Conservation (phyloP, 208 protist genomes). For the Trypanosoma brucei region DNA sequence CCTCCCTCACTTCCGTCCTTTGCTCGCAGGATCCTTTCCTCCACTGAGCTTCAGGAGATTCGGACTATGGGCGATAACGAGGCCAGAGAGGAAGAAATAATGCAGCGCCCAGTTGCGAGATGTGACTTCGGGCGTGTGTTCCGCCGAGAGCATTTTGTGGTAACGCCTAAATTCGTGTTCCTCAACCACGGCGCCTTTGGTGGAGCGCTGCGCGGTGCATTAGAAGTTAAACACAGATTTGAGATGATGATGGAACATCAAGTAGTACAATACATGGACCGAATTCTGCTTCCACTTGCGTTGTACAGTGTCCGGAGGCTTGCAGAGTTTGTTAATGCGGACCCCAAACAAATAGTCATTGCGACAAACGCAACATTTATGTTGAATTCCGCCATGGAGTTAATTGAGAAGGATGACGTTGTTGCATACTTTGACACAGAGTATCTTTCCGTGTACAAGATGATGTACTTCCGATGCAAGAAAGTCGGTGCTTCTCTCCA, state of each 20-base stretch:
- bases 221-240: constrained; percentile 74
- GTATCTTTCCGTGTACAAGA: constrained; percentile 90
- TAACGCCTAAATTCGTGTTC: constrained; percentile 71
- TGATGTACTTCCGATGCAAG: constrained; percentile 78
- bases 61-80: constrained; percentile 16
- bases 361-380: constrained; percentile 88
- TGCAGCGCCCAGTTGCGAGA: neutral
- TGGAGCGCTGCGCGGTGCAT: constrained; percentile 50
- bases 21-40: constrained; percentile 39
- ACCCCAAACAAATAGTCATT: constrained; percentile 77
- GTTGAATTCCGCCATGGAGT: constrained; percentile 80
- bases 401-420: constrained; percentile 65
- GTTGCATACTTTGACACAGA: constrained; percentile 79
- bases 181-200: constrained; percentile 94
- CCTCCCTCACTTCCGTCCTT: constrained; percentile 42
- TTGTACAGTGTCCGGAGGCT: constrained; percentile 75
- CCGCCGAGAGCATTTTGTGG: constrained; percentile 54
- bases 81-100: constrained; percentile 10
- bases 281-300: constrained; percentile 79
- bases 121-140: constrained; percentile 48
- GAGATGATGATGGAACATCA: constrained; percentile 71
- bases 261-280: constrained; percentile 85
- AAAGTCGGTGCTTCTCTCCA: constrained; percentile 61
- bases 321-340: constrained; percentile 62
- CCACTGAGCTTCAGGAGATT: constrained; percentile 25